Base-by-base conservation (phyloP, 1,284 basidiomycete genomes). In the Limonomyces culmigenus region DNA sequence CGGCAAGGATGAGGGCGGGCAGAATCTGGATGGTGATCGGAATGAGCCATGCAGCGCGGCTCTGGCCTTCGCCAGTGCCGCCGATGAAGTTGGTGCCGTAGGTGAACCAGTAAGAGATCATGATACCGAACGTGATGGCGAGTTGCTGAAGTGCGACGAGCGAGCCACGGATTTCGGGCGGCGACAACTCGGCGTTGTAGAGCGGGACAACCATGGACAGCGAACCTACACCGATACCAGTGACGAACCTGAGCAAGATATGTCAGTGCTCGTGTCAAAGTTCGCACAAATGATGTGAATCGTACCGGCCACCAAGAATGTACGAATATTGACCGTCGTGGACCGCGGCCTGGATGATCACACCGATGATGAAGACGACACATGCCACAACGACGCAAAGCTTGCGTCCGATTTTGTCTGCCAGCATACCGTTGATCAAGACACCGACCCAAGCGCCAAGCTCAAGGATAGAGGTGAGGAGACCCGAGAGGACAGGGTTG, bases 161-260 rank as follows among this genome's bases (percentile, higher is more conserved):
- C 8, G 53, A 39, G 27, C 54, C 54, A 19, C 54, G 54, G 23
- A 56, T 40, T n/a, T 55, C 54, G 17, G 50, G 46, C 25, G 48
- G 54, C 3, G 54, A 56, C 17, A 56, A 50, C 37, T 54, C 52
- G 27, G 53, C 52, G 33, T 53, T 29, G 25, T 54, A 54, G 52
- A 56, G 54, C 14, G 54, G 54, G 11, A 55, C 41, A 27, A 54
- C 53, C 13, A 55, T 52, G 5, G 54, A 54, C 36, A 54, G 38
- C 5, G 53, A 47, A 32, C 52, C 52, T 2, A 54, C 45, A 4
- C 52, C 40, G 31, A 56, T 32, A 54, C 40, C n/a, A 27, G 8
- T 27, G 8, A 27, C 23, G 23, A 8, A 27, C 23, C 23, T 27
- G 23, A 27, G 23, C 23, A n/a, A 27, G 8, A 8, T 8, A 27